Conservation (phyloP, 257 asterid species). For the Solanum clarkiae region DNA sequence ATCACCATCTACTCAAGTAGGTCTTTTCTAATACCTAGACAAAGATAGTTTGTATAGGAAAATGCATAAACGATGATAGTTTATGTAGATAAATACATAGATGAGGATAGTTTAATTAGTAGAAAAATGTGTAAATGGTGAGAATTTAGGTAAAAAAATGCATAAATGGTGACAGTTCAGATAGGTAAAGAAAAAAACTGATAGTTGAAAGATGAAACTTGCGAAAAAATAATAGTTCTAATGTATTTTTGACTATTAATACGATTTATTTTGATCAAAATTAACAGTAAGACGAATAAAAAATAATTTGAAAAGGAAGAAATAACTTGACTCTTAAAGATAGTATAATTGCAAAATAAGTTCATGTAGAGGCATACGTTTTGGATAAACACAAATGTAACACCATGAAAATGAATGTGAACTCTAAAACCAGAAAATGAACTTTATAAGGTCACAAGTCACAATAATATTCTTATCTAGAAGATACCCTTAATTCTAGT, state of each 20-base stretch:
- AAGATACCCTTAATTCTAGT: background rate
- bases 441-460: background rate
- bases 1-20: background rate
- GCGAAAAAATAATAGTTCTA: background rate
- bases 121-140: no score
- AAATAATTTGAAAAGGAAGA: background rate
- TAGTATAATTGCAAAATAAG: background rate
- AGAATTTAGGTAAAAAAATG: background rate
- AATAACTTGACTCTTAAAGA: background rate
- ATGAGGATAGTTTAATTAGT: no score
- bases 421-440: background rate
- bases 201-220: background rate
- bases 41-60: background rate
- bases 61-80: no score
- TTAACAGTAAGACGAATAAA: background rate
- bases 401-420: background rate
- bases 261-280: background rate
- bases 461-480: background rate
- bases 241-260: background rate
- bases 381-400: background rate
- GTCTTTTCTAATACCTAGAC: background rate
- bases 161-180: background rate
- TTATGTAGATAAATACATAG: no score
- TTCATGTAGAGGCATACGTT: background rate
- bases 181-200: fast-evolving